Evolutionary conservation across 371 early-diverging fungal genomes (phyloP), one percentile per base, ranked within the genome.

Genomic region (Actinomortierella ambigua): DNA sequence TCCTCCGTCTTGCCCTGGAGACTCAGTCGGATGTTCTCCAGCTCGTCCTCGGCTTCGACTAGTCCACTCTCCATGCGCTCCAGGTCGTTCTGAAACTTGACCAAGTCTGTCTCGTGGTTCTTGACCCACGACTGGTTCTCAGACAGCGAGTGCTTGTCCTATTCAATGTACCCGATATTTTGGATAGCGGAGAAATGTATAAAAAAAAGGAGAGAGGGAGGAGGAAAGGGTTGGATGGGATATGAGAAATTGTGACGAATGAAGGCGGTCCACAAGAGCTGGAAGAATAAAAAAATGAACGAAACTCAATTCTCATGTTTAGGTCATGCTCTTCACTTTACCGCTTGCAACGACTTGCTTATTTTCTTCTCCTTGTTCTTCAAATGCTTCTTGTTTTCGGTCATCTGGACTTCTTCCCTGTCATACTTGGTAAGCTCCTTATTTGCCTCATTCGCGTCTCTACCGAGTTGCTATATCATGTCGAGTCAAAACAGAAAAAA

Each of bases 1-100:
- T 69, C 81, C 24, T 91, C 90, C 0, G 95, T 95, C 69, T 94
- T 93, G 26, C 90, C 95, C 68, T 91, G 89, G 47, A 98, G 77
- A 44, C 90, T 85, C 49, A 85, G 84, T 49, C 87, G 83, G 54
- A 97, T 94, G 23, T 81, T 81, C 27, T 93, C 93, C 34, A 98
- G 75, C 55, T 80, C 84, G 5, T 77, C 76, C 47, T 93, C 92
- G 56, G 95, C 94, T 2, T 22, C 65, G 13, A 69, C 83, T 23
- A 95, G 65, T 8, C 84, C 82, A 22, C 80, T 81, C 57, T 88
- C 89, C 17, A 95, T 79, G 11, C 81, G 78, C 1, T 79, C 85
- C 0, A 89, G 39, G 48, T 95, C 91, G 39, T 54, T 50, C 40
- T 80, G 77, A 6, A 79, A 79, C 44, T 75, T 81, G 29, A 76